A percentile compares a stretch with the other conserved stretches of the same genome.
phyloP scores from a whole-genome alignment of 139 green algal species.

The Closterium sp. region DNA sequence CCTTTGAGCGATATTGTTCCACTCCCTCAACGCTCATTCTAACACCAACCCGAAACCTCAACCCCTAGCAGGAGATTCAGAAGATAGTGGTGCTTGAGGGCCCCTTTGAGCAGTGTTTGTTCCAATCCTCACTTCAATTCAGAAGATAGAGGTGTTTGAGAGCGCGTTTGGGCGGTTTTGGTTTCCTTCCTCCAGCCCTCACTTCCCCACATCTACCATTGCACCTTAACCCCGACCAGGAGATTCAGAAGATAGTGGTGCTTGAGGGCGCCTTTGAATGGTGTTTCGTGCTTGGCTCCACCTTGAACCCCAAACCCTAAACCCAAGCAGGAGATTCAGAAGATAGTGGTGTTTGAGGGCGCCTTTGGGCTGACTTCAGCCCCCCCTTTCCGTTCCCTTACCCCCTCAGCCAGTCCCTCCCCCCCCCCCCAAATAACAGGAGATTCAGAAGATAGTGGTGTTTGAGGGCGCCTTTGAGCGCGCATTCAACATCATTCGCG shows the following conservation, averaged over 20 bases:
- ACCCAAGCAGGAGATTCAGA: constrained; percentile 66
- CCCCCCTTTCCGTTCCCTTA: not conserved
- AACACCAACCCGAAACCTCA: too few species aligned
- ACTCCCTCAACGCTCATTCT: not conserved
- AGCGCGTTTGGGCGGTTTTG: constrained; percentile 84
- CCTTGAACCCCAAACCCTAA: too few species aligned
- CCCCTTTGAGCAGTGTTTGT: constrained; percentile 81
- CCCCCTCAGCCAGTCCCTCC: not conserved
- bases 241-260: too few species aligned
- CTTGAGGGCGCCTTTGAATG: not conserved
- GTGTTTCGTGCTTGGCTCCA: not conserved
- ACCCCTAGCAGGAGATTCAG: constrained; percentile 64
- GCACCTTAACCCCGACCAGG: too few species aligned
- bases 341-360: constrained; percentile 88
- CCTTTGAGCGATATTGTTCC: not conserved
- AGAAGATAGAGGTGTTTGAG: constrained; percentile 88
- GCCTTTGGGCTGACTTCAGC: too few species aligned
- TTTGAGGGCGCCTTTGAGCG: constrained; percentile 89
- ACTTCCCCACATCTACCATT: too few species aligned
- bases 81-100: constrained; percentile 90
- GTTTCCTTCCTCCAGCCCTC: too few species aligned
- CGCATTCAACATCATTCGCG: constrained; percentile 72
- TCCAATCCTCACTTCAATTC: too few species aligned
- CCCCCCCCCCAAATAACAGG: constrained; percentile 39
- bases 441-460: constrained; percentile 85